Evolutionary conservation across 257 asterid genomes (phyloP).

Genomic region (Solanum pimpinellifolium): DNA sequence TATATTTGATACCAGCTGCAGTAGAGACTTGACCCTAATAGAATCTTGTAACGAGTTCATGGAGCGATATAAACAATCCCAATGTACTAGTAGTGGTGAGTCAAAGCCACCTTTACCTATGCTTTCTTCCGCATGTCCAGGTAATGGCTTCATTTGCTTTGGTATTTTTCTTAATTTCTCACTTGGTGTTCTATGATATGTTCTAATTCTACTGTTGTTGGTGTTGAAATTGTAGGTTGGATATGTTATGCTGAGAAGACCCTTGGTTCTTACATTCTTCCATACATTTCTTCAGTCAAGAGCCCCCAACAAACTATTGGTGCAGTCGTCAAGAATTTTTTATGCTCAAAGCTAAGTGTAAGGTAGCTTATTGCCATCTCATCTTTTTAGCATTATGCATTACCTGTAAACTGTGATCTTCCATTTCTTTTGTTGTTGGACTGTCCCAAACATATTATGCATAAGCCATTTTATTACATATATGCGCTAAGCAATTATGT

Average conservation of each 20-base stretch:
- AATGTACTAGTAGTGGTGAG: conserved; percentile 27
- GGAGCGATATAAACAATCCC: conserved; percentile 48
- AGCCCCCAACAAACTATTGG: conserved; percentile 98
- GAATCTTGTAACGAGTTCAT: conserved; percentile 90
- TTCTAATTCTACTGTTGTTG: not conserved
- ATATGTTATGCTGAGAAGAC: conserved; percentile 98
- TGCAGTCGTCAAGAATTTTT: conserved; percentile 56
- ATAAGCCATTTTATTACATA: not conserved
- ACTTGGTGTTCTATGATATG: not conserved
- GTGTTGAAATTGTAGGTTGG: conserved; percentile 60
- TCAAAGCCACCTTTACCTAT: conserved; percentile 48
- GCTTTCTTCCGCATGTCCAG: conserved; percentile 97
- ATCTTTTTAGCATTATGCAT: not conserved
- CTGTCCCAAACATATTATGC: not conserved
- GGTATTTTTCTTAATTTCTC: not conserved
- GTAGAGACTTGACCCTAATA: conserved; percentile 75
- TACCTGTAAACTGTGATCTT: not conserved
- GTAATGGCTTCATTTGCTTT: conserved; percentile 21
- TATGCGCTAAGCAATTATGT: not conserved
- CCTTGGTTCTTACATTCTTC: conserved; percentile 85
- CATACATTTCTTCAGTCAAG: conserved; percentile 89
- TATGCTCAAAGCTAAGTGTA: conserved; percentile 41
- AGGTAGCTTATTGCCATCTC: conserved; percentile 31
- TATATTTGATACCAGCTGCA: conserved; percentile 87
- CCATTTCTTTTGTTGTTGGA: not conserved